Evolutionary conservation across 176 grass and related monocot species (phyloP), one percentile per base, ranked within the genome.

Genomic region (Musa itinerans): DNA sequence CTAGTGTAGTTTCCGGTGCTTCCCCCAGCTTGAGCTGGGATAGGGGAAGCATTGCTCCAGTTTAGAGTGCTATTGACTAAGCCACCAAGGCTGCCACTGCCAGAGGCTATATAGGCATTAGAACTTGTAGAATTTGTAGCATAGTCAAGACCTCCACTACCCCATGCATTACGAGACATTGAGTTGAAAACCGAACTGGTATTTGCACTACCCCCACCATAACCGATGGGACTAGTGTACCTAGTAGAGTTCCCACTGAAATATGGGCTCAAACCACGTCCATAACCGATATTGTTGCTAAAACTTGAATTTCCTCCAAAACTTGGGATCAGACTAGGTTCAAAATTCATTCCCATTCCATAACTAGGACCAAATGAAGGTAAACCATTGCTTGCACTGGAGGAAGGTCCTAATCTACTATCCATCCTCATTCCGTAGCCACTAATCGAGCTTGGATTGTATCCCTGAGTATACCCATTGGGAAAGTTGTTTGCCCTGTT

Each of bases 11-110:
- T 56, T 57, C 88, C 86, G 25, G 76, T 84, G 80, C 71, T 73
- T 29, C 76, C 83, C 52, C 76, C 69, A 78, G 78, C 84, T 54
- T 86, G 92, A 80, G 85, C 57, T 78, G 79, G 73, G 65, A 91
- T 80, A 79, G 89, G 86, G 83, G 86, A 59, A 65, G 61, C 22
- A 73, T 73, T 92, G 69, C 86, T 86, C 92, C 92, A 96, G 73
- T 96, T 96, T 63, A 92, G 80, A 77, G 77, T 89, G 50, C 79
- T 91, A 79, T 85, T 92, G 49, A 86, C 86, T 51, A 70, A 51
- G 14, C 68, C 68, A 70, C 43, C 68, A 70, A 70, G 68, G n/a
- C 12, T 70, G 8, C 27, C 68, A 70, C 48, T 70, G 48, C 68
- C 68, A 50, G 16, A 50, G 19, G 68, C 8, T 48, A 70, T 20